Evolutionary conservation across 495 filamentous ascomycete genomes (phyloP).

Genomic region (Penicillium pulvis): DNA sequence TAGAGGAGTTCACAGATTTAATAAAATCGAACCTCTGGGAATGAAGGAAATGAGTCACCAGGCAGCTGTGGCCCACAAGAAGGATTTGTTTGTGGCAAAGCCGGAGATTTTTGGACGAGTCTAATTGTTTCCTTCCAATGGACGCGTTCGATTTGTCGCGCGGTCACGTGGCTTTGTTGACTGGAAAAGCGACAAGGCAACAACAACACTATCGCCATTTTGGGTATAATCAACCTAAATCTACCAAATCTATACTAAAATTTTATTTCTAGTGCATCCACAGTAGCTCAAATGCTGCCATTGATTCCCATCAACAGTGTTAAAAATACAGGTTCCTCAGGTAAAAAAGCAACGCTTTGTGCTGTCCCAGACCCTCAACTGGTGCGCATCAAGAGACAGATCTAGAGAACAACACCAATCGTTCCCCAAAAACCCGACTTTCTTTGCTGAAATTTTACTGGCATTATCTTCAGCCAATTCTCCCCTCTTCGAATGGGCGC

Average conservation of each 20-base stretch:
- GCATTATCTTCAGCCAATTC: neutral
- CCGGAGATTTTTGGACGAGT: slow-evolving; percentile 11
- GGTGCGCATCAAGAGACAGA: neutral
- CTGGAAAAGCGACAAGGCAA: slow-evolving; percentile 5
- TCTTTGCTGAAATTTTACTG: neutral
- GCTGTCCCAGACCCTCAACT: neutral
- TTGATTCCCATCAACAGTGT: neutral
- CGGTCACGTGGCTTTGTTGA: slow-evolving; percentile 39
- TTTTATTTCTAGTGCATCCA: neutral
- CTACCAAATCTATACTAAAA: neutral
- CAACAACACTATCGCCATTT: slow-evolving; percentile 3
- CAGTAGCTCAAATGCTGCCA: neutral
- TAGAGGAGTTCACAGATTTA: neutral
- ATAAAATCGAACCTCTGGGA: neutral
- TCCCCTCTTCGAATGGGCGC: neutral
- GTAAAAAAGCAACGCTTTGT: neutral
- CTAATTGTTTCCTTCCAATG: slow-evolving; percentile 20
- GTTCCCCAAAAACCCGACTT: neutral
- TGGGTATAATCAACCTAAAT: slow-evolving; percentile 1
- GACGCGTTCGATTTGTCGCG: slow-evolving; percentile 47
- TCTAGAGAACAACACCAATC: neutral
- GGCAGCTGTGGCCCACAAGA: neutral
- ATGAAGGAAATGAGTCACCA: slow-evolving; percentile 5
- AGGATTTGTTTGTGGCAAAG: slow-evolving; percentile 31
- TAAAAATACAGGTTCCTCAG: neutral